A percentile compares a stretch with the other conserved stretches of the same genome.
Evolutionary conservation across 768 basidiomycete species (phyloP).

Genomic region (Phlebiopsis gigantea): DNA sequence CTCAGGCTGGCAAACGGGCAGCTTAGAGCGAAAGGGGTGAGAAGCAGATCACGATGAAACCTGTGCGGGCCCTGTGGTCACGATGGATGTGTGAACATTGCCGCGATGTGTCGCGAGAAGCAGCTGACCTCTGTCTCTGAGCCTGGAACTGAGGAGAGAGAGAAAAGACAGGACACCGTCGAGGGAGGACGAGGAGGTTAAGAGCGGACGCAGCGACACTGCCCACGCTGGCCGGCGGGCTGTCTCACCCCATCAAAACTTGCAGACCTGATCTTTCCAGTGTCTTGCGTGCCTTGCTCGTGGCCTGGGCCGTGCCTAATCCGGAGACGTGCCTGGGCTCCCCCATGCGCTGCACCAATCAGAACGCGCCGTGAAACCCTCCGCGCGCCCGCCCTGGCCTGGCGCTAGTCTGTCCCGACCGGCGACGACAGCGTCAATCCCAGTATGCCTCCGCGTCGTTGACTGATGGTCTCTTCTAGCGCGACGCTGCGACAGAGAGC

Average conservation of each 20-base stretch:
- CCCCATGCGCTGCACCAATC: not conserved
- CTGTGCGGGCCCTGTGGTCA: not conserved
- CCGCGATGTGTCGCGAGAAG: not conserved
- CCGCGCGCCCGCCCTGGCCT: too few species aligned
- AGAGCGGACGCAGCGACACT: not conserved
- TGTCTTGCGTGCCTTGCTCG: not conserved
- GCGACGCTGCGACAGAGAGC: too few species aligned
- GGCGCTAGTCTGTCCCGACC: too few species aligned
- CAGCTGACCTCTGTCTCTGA: not conserved
- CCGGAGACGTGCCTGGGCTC: not conserved
- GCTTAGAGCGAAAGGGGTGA: not conserved
- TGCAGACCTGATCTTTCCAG: not conserved
- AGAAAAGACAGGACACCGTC: not conserved
- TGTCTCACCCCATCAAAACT: constrained; percentile 5
- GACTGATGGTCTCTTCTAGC: too few species aligned
- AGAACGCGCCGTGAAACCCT: not conserved
- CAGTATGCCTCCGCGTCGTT: too few species aligned
- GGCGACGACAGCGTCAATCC: too few species aligned
- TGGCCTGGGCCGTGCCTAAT: not conserved
- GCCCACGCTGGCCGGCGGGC: not conserved
- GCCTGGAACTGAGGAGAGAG: not conserved
- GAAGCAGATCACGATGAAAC: not conserved
- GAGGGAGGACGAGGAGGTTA: not conserved
- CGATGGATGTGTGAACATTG: not conserved
- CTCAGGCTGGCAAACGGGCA: not conserved